These are phyloP conservation scores for Besnoitia besnoiti DNA, from an alignment of 169 alveolate genomes.

Conservation along the genomic window DNA sequence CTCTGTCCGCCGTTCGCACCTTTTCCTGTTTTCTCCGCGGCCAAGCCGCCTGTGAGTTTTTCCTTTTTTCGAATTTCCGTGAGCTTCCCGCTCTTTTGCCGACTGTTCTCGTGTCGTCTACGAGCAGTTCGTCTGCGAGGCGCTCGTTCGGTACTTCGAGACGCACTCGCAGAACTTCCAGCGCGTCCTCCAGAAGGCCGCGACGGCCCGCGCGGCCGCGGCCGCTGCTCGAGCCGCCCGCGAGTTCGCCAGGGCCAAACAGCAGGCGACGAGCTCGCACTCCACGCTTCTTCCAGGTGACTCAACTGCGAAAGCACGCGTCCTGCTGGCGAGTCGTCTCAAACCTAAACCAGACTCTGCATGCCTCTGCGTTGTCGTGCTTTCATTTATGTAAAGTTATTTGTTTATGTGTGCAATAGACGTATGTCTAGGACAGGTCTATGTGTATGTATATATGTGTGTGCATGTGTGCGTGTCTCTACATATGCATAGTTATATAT, in stretches of 20 bases:
- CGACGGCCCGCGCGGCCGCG: constrained; percentile 1
- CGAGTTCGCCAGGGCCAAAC: not conserved
- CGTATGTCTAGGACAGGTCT: too few species aligned
- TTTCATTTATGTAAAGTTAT: not conserved
- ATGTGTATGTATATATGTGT: not conserved
- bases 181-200: constrained; percentile 9
- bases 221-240: constrained; percentile 20
- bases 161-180: not conserved
- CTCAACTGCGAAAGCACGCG: too few species aligned
- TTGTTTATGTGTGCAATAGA: not conserved
- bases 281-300: not conserved
- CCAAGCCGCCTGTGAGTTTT: not conserved
- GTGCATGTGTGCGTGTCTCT: not conserved
- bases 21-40: too few species aligned
- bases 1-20: too few species aligned
- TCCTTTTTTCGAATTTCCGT: not conserved
- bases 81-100: not conserved
- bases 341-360: not conserved
- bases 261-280: not conserved
- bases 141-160: not conserved
- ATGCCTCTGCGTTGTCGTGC: not conserved
- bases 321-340: not conserved
- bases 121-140: constrained; percentile 14
- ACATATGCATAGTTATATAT: not conserved
- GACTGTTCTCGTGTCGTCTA: not conserved